Evolutionary conservation across 495 filamentous ascomycete genomes (phyloP).

Genomic region (Penicillium maclennaniae): DNA sequence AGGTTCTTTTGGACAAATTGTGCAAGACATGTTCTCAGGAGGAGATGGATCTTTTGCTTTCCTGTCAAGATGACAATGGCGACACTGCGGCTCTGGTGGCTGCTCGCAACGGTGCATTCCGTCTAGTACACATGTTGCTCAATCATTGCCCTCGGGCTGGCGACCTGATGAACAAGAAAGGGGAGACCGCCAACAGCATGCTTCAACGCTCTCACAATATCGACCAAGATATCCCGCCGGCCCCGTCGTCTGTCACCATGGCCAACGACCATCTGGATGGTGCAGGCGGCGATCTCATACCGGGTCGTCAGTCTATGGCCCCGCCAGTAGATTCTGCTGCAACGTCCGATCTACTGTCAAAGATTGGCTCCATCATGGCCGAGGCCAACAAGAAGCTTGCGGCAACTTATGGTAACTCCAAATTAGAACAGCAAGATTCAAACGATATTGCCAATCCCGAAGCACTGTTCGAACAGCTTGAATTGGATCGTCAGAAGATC

Average conservation of each 20-base stretch:
- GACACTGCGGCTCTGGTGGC: conserved; percentile 89
- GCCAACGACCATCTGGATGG: conserved; percentile 41
- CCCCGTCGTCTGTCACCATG: conserved; percentile 44
- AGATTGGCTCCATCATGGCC: conserved; percentile 42
- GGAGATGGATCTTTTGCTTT: conserved; percentile 64
- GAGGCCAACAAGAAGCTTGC: conserved; percentile 45
- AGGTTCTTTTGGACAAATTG: conserved; percentile 82
- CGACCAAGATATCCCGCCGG: conserved; percentile 35
- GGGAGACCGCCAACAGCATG: conserved; percentile 73
- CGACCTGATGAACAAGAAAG: conserved; percentile 74
- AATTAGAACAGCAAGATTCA: conserved; percentile 33
- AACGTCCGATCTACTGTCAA: conserved; percentile 35
- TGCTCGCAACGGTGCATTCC: conserved; percentile 59
- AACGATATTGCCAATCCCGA: conserved; percentile 43
- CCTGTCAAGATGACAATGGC: conserved; percentile 74
- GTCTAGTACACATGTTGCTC: conserved; percentile 41
- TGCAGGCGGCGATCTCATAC: conserved; percentile 18
- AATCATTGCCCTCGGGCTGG: conserved; percentile 64
- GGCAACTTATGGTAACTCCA: conserved; percentile 38
- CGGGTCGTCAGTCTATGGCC: conserved; percentile 23
- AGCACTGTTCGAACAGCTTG: conserved; percentile 41
- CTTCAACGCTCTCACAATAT: conserved; percentile 42
- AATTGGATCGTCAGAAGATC: conserved; percentile 43
- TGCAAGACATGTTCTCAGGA: conserved; percentile 60
- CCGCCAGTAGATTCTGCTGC: conserved; percentile 26